phyloP scores from a whole-genome alignment of 306 rosid species.

The Chamaecrista fasciculata region DNA sequence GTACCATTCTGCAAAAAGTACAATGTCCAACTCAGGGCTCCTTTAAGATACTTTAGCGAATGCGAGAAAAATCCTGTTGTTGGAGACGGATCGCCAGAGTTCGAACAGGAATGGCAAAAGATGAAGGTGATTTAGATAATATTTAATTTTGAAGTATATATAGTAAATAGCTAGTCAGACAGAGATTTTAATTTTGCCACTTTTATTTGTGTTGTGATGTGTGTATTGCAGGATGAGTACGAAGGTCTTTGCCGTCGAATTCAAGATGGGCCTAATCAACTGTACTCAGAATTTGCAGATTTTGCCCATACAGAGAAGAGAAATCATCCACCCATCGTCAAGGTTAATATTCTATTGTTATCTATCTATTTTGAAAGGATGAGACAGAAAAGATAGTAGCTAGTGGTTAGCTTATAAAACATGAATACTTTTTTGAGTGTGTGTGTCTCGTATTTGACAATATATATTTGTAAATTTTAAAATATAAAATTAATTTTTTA shows the following conservation, averaged over 20 bases:
- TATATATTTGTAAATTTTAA: too few relatives aligned
- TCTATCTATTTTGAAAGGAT: too few relatives aligned
- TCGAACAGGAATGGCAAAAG: slow-evolving; percentile 39
- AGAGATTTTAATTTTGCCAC: not conserved
- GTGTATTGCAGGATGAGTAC: slow-evolving; percentile 58
- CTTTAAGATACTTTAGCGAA: slow-evolving; percentile 44
- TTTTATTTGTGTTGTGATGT: too few relatives aligned
- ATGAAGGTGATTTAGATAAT: slow-evolving; percentile 43
- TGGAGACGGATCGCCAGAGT: not conserved
- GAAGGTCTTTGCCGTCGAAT: slow-evolving; percentile 42
- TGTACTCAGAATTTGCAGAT: slow-evolving; percentile 31
- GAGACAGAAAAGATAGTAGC: too few relatives aligned
- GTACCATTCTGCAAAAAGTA: slow-evolving; percentile 61
- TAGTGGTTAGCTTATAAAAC: too few relatives aligned
- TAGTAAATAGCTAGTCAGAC: too few relatives aligned
- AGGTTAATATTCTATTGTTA: slow-evolving; percentile 37
- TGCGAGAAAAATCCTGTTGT: not conserved
- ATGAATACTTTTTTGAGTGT: too few relatives aligned
- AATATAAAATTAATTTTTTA: too few relatives aligned
- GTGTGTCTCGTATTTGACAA: too few relatives aligned
- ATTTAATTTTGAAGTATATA: too few relatives aligned
- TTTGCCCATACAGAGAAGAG: slow-evolving; percentile 38
- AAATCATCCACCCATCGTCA: slow-evolving; percentile 51
- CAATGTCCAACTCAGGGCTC: slow-evolving; percentile 53
- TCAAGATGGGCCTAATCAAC: slow-evolving; percentile 23